A percentile compares a stretch with the other conserved stretches of the same genome.
Conservation (phyloP, 257 asterid species). For the Solanum microdontum region DNA sequence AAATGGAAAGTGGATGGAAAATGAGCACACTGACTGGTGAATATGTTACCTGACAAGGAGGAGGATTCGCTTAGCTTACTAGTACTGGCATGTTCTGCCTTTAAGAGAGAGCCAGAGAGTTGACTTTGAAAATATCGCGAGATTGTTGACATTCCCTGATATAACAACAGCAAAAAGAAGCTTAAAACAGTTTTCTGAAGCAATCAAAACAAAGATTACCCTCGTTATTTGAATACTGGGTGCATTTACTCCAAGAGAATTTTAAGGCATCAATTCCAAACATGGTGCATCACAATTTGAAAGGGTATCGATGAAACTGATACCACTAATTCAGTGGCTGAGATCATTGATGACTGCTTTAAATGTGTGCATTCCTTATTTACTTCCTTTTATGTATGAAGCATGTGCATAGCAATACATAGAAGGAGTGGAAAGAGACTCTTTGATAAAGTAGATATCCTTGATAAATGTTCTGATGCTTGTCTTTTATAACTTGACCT, state of each 20-base stretch:
- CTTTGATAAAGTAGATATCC: not conserved
- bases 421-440: not conserved
- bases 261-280: not conserved
- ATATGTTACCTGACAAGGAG: slow-evolving; percentile 44
- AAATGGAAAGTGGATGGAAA: not conserved
- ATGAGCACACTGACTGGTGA: not conserved
- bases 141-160: slow-evolving; percentile 63
- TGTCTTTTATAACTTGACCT: not conserved
- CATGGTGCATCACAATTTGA: not conserved
- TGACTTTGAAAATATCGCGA: slow-evolving; percentile 44
- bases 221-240: not conserved
- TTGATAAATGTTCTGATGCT: not conserved
- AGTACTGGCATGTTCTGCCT: slow-evolving; percentile 18
- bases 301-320: not conserved
- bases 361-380: not conserved
- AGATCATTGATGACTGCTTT: not conserved
- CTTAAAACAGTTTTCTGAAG: not conserved
- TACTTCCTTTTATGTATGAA: not conserved
- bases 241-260: not conserved
- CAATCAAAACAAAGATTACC: not conserved
- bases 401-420: not conserved
- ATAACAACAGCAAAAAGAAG: slow-evolving; percentile 9
- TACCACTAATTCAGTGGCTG: not conserved
- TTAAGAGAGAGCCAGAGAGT: slow-evolving; percentile 22
- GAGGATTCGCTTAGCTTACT: slow-evolving; percentile 26